Percentiles rank a stretch among this genome's conserved stretches.
These are phyloP conservation scores for Malus sieversii DNA, from an alignment of 306 rosid genomes.

Conservation along the genomic window DNA sequence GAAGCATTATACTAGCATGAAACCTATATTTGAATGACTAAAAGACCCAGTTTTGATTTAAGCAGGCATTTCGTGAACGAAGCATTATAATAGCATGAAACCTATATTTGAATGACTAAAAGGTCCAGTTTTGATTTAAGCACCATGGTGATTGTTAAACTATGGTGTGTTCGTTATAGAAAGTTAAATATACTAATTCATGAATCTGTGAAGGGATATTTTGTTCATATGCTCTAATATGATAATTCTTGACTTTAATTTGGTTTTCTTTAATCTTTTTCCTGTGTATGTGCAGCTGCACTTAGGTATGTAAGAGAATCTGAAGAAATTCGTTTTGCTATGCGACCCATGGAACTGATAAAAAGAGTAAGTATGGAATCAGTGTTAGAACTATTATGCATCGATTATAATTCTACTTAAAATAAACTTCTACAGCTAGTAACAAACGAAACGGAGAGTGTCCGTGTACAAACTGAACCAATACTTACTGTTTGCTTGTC, in stretches of 20 bases:
- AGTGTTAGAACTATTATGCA: background rate
- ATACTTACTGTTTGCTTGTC: background rate
- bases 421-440: background rate
- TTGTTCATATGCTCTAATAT: constrained; percentile 1
- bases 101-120: background rate
- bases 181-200: background rate
- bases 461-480: background rate
- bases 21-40: background rate
- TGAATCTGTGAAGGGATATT: background rate
- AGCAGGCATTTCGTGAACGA: background rate
- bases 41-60: background rate
- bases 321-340: constrained; percentile 78
- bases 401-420: background rate
- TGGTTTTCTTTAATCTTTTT: background rate
- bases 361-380: constrained; percentile 65
- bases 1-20: background rate
- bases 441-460: background rate
- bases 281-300: constrained; percentile 36
- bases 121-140: background rate
- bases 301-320: constrained; percentile 59
- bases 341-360: constrained; percentile 86
- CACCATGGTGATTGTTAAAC: background rate
- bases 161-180: background rate
- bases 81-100: background rate
- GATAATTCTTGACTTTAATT: background rate